Evolutionary conservation across 495 filamentous ascomycete species (phyloP), one percentile per base, ranked within the genome.

Genomic region (Lasiosphaeria miniovina): DNA sequence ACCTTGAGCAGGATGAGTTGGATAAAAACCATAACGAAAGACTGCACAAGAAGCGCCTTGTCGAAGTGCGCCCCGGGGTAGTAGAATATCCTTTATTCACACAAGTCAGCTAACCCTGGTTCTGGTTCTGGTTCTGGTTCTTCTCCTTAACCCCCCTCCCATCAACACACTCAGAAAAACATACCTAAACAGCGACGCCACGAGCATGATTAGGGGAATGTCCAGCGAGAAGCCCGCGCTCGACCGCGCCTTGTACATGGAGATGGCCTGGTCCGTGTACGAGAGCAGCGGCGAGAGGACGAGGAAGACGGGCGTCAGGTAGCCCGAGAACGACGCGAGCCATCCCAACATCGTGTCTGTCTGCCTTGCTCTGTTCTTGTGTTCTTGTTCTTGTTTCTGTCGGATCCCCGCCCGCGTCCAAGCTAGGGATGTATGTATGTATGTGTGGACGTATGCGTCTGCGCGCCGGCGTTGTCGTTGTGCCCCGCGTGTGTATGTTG

Each of bases 181-280:
- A 65, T 75, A 96, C 88, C 95, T 94, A 34, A 96, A 75, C 55
- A 97, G 86, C 9, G 91, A 96, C 12, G 94, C 89, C 48, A 96
- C 85, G 34, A 98, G 90, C 94, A 98, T 98, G 63, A 98, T 98
- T 61, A 98, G 73, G 5, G 94, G 95, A 49, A 96, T 98, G 70
- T 98, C 89, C 41, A 86, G 72, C 11, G 80, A 83, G 77, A 98
- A 98, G 40, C 94, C 94, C 17, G 88, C 89, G 49, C 91, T 96
- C 36, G 86, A 90, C 68, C 87, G 88, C 36, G 74, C 82, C 62
- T 85, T 82, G 70, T 96, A 84, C 75, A 98, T 98, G 68, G 87
- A 89, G 60, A 90, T 82, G 63, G 94, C 96, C 75, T 98, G 92
- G 76, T 96, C 92, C 58, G 86, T 82, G 75, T 96, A 96, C 61